phyloP scores from a whole-genome alignment of 2,329 filamentous ascomycete species.

The Myriosclerotinia scirpicola region DNA sequence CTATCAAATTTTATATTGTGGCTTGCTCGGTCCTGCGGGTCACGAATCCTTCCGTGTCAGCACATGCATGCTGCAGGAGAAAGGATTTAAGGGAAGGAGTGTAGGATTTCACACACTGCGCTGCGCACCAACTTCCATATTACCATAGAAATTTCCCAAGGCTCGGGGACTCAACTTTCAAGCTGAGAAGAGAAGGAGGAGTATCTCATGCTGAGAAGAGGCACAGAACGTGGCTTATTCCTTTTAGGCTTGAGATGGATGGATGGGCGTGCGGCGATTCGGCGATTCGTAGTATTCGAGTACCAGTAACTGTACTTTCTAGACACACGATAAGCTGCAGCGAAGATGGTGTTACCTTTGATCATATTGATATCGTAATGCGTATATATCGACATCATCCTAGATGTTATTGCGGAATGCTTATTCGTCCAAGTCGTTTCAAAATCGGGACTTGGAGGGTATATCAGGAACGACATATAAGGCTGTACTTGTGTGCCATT shows the following conservation, averaged over 20 bases:
- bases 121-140: background rate
- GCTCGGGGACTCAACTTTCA: background rate
- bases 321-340: slow-evolving; percentile 18
- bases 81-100: slow-evolving; percentile 1
- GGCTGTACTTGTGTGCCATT: slow-evolving; percentile 24
- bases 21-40: slow-evolving; percentile 26
- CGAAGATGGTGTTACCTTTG: slow-evolving; percentile 23
- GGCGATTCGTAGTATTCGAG: slow-evolving; percentile 20
- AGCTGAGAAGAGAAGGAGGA: slow-evolving; percentile 16
- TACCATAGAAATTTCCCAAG: background rate
- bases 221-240: slow-evolving; percentile 21
- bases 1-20: slow-evolving; percentile 25
- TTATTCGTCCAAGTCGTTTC: slow-evolving; percentile 22
- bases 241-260: slow-evolving; percentile 6
- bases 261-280: slow-evolving; percentile 5
- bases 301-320: slow-evolving; percentile 8
- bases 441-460: slow-evolving; percentile 25
- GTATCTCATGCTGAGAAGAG: slow-evolving; percentile 21
- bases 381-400: slow-evolving; percentile 14
- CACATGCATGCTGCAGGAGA: slow-evolving; percentile 25
- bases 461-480: slow-evolving; percentile 24
- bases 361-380: slow-evolving; percentile 23
- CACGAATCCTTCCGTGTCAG: slow-evolving; percentile 25
- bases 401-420: background rate
- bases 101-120: slow-evolving; percentile 11